Evolutionary conservation across 2,329 filamentous ascomycete species (phyloP), one percentile per base, ranked within the genome.

Genomic region (Aureobasidium musti): DNA sequence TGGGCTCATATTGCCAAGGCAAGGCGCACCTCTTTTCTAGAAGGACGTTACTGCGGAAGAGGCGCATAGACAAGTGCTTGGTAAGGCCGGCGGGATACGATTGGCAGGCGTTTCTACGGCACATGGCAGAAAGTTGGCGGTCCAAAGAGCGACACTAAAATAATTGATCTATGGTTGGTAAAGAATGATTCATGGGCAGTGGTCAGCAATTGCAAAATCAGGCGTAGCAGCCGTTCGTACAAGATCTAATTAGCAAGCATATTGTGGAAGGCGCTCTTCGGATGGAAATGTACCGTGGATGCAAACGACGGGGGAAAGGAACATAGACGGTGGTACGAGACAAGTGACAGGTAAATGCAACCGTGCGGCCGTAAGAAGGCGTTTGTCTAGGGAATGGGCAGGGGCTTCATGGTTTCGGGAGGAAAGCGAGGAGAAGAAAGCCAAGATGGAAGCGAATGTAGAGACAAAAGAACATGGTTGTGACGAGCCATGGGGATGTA

Each of bases 271-370:
- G 30, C 41, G 19, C 21, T 33, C 11, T 39, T 30, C 59, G 59
- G 45, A 52, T 30, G 30, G 35, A 21, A 21, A 41, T 21, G 28
- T 52, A 17, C 59, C 35, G 61, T 33, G 49, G 49, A 43, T 33
- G 47, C 47, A 54, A 64, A 64, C 61, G 47, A 64, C 61, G 61
- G 61, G 60, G 61, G 33, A 64, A 53, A 17, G 61, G 61, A 54
- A 54, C 59, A 47, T 49, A 28, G 45, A 11, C 59, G 35, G 35
- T 39, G 45, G 59, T 52, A 41, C 59, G 45, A 54, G 61, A 64
- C 37, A 53, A 64, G 26, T 54, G 61, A 53, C 61, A 64, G 61
- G 61, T 45, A 64, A 19, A 35, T 19, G 26, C 41, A 47, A 49
- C 39, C 49, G 61, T 64, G 61, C 61, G 61, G 61, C 49, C 47